Conservation (phyloP, 768 basidiomycete genomes). For the Boletellus ananiceps region DNA sequence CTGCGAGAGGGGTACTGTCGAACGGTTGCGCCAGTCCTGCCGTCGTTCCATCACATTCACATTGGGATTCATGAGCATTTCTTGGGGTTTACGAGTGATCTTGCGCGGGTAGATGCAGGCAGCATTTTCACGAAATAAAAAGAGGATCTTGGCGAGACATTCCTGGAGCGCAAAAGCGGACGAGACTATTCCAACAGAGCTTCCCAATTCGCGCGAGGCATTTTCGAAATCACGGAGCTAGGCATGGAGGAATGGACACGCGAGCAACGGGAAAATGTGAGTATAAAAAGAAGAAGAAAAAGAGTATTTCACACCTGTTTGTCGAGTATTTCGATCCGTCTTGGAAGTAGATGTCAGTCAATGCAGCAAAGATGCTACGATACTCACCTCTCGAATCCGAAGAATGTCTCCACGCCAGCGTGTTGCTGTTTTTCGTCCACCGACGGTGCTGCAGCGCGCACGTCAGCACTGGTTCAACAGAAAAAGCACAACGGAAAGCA, state of each 20-base stretch:
- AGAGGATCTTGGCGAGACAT: slow-evolving; percentile 45
- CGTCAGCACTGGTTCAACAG: neutral
- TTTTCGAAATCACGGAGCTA: slow-evolving; percentile 53
- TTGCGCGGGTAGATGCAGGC: slow-evolving; percentile 48
- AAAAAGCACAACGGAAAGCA: neutral
- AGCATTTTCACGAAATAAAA: slow-evolving; percentile 51
- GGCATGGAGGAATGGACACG: neutral
- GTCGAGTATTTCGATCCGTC: slow-evolving; percentile 45
- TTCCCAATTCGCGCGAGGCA: slow-evolving; percentile 49
- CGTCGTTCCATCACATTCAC: slow-evolving; percentile 28
- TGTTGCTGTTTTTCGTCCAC: slow-evolving; percentile 47
- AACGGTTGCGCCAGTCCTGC: slow-evolving; percentile 31
- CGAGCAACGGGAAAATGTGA: neutral
- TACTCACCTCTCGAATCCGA: slow-evolving; percentile 41
- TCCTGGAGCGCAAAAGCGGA: slow-evolving; percentile 48
- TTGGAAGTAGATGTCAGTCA: slow-evolving; percentile 12
- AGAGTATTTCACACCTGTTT: slow-evolving; percentile 34
- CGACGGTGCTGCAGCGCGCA: slow-evolving; percentile 27
- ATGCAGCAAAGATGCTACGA: neutral
- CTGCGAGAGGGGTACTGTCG: slow-evolving; percentile 33
- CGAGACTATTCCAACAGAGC: slow-evolving; percentile 50
- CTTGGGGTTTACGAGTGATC: slow-evolving; percentile 34
- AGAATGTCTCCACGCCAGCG: slow-evolving; percentile 42
- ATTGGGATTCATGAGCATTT: slow-evolving; percentile 31
- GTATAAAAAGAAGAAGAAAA: no score